Conservation (phyloP, 2,329 filamentous ascomycete species). For the Sarocladiaceae sp. region DNA sequence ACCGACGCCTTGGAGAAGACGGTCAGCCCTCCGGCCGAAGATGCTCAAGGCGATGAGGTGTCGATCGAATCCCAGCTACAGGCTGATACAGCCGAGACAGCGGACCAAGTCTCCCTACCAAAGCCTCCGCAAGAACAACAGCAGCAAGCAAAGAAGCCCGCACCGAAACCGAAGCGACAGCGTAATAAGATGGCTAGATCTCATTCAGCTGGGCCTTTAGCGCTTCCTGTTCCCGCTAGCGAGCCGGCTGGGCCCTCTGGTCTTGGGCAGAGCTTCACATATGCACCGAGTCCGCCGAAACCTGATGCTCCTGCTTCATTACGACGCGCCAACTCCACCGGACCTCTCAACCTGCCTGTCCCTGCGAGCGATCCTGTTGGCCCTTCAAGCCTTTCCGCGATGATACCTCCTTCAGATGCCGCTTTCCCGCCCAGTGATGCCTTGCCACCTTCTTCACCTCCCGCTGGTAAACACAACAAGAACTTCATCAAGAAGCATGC, state of each 20-base stretch:
- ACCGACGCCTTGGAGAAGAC: constrained; percentile 30
- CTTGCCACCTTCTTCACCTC: constrained; percentile 30
- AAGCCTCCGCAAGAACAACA: background rate
- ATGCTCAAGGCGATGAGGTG: background rate
- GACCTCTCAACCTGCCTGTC: constrained; percentile 26
- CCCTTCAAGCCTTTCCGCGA: constrained; percentile 18
- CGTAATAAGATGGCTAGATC: constrained; percentile 27
- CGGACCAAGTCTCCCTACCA: background rate
- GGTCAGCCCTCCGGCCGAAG: constrained; percentile 18
- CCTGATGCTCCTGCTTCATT: constrained; percentile 7
- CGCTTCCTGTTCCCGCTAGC: constrained; percentile 36
- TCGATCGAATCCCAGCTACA: background rate
- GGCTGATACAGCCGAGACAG: too few species aligned
- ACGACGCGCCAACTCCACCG: constrained; percentile 31
- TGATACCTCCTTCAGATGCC: constrained; percentile 5
- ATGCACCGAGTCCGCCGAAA: constrained; percentile 4
- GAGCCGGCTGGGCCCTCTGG: constrained; percentile 41
- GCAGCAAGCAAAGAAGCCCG: constrained; percentile 5
- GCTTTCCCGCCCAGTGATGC: constrained; percentile 29
- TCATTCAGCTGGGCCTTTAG: constrained; percentile 31
- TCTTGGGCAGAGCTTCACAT: constrained; percentile 14
- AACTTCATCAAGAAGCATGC: constrained; percentile 57
- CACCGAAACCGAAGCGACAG: constrained; percentile 14
- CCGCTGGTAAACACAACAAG: constrained; percentile 51
- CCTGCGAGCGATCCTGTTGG: constrained; percentile 42